phyloP scores from a whole-genome alignment of 805 yeast species.

The Priceomyces melissophilus region DNA sequence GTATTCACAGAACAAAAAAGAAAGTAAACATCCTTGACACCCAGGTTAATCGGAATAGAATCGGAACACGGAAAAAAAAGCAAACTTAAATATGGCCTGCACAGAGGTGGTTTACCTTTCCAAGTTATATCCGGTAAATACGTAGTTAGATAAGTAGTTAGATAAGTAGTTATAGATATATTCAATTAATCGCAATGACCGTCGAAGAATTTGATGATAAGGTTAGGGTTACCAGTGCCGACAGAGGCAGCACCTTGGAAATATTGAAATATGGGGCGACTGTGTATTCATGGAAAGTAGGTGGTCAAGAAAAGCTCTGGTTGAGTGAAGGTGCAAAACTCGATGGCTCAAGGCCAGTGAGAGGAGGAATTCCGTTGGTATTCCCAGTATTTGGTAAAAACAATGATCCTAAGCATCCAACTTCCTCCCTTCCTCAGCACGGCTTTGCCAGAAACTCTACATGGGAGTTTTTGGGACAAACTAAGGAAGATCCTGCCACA shows the following conservation, averaged over 20 bases:
- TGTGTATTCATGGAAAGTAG: conserved; percentile 71
- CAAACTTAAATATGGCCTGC: too few relatives aligned
- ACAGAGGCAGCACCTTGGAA: conserved; percentile 54
- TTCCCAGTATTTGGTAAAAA: conserved; percentile 90
- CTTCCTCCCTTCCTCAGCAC: conserved; percentile 82
- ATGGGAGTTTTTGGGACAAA: conserved; percentile 95
- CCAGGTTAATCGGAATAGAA: too few relatives aligned
- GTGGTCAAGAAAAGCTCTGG: conserved; percentile 82
- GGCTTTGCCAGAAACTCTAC: conserved; percentile 89
- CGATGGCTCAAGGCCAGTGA: conserved; percentile 90
- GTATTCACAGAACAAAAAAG: too few relatives aligned
- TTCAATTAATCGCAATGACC: conserved; percentile 43
- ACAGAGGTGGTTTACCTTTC: too few relatives aligned
- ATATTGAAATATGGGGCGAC: conserved; percentile 88
- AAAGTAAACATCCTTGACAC: too few relatives aligned
- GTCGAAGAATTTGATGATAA: conserved; percentile 63
- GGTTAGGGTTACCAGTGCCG: conserved; percentile 58
- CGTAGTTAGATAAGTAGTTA: too few relatives aligned
- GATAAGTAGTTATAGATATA: too few relatives aligned
- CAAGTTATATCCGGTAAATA: too few relatives aligned
- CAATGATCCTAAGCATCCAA: conserved; percentile 48
- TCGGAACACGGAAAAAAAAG: too few relatives aligned
- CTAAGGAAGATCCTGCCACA: conserved; percentile 62
- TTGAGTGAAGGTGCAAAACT: conserved; percentile 70
- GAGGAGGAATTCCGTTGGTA: conserved; percentile 96